Percentiles rank a stretch among this genome's conserved stretches.
phyloP scores from a whole-genome alignment of 108 stramenopile species.

The Cylindrotheca fusiformis region DNA sequence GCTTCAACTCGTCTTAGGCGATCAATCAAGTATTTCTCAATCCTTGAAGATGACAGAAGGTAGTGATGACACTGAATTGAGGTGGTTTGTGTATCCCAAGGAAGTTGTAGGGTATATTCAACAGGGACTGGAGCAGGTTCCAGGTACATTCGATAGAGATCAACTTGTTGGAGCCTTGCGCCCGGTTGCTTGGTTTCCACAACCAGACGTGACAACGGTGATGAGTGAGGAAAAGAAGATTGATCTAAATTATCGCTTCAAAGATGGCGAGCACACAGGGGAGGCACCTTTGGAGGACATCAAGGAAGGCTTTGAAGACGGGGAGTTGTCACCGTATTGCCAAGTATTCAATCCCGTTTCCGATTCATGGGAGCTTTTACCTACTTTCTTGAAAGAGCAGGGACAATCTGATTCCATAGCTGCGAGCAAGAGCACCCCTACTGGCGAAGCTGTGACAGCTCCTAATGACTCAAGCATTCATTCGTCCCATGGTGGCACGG shows the following conservation, averaged over 20 bases:
- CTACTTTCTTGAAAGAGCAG: neutral
- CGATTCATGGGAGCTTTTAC: conserved; percentile 51
- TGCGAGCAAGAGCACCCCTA: neutral
- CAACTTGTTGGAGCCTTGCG: conserved; percentile 50
- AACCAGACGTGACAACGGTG: neutral
- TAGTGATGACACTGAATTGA: conserved; percentile 40
- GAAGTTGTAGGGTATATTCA: conserved; percentile 50
- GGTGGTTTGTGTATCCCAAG: conserved; percentile 81
- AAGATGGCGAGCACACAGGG: conserved; percentile 71
- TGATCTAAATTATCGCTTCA: conserved; percentile 25
- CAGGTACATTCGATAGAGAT: conserved; percentile 45
- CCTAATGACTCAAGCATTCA: neutral
- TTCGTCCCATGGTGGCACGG: neutral
- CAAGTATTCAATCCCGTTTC: conserved; percentile 35
- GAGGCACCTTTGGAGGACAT: conserved; percentile 70
- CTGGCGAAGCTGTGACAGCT: neutral
- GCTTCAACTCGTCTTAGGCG: conserved; percentile 43
- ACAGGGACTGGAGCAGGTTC: conserved; percentile 50
- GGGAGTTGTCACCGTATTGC: conserved; percentile 64
- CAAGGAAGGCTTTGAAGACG: conserved; percentile 64
- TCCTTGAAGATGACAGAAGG: conserved; percentile 72
- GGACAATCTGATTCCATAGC: neutral
- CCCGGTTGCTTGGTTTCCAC: conserved; percentile 27
- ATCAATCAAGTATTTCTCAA: conserved; percentile 67
- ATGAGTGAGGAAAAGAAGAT: neutral